Percentiles rank a stretch among this genome's conserved stretches.
Conservation (phyloP, 495 filamentous ascomycete genomes). For the Penicillium turbatum region DNA sequence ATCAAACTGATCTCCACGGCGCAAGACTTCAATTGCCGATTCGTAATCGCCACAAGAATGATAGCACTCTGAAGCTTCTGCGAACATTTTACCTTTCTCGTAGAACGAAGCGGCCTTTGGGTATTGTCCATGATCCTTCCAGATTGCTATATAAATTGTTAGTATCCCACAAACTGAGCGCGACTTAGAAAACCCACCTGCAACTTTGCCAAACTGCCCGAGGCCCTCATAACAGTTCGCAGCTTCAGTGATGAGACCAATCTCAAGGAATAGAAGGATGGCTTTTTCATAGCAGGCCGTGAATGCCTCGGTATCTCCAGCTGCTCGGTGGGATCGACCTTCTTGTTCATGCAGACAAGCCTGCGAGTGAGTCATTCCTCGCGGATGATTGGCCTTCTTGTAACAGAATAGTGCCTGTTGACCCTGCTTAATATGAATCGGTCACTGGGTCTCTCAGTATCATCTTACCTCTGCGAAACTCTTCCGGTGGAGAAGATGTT, state of each 20-base stretch:
- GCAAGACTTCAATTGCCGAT: conserved; percentile 36
- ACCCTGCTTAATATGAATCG: neutral
- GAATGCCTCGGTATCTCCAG: conserved; percentile 5
- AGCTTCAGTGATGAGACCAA: conserved; percentile 3
- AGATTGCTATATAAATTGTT: conserved; percentile 4
- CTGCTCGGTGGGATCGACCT: conserved; percentile 8
- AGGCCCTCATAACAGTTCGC: conserved; percentile 12
- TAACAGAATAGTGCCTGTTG: conserved; percentile 14
- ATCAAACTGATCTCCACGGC: conserved; percentile 17
- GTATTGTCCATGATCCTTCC: conserved; percentile 8
- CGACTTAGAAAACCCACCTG: conserved; percentile 4
- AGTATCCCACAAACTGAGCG: neutral
- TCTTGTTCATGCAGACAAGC: conserved; percentile 19
- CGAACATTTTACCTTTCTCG: conserved; percentile 3
- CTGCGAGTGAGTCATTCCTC: conserved; percentile 10
- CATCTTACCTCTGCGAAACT: conserved; percentile 13
- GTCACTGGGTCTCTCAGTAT: neutral
- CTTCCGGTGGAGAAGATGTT: conserved; percentile 13
- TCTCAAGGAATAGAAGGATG: conserved; percentile 10
- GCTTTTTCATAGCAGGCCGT: conserved; percentile 8
- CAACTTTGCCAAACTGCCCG: conserved; percentile 11
- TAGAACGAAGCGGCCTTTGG: conserved; percentile 19
- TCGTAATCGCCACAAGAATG: conserved; percentile 11
- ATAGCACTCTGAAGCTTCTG: conserved; percentile 17
- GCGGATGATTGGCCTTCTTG: conserved; percentile 12